A percentile compares a stretch with the other conserved stretches of the same genome.
These are phyloP conservation scores for Asclepias syriaca DNA, from an alignment of 257 asterid species.

Conservation along the genomic window DNA sequence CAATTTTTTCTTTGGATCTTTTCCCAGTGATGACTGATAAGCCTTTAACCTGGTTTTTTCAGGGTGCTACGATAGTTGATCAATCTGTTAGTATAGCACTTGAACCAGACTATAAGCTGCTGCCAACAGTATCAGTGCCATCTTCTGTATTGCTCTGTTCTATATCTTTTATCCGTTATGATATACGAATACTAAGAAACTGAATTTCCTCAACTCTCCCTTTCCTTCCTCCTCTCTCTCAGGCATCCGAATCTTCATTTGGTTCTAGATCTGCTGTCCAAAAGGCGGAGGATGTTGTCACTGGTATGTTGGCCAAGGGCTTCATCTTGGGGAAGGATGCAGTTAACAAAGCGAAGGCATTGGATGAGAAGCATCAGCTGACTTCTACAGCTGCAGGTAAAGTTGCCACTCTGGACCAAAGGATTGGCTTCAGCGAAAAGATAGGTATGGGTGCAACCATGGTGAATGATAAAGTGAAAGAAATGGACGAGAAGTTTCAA, in stretches of 20 bases:
- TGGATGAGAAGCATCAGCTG: constrained; percentile 51
- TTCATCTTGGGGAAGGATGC: constrained; percentile 41
- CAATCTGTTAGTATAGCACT: constrained; percentile 20
- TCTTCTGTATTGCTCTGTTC: constrained; percentile 11
- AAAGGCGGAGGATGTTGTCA: constrained; percentile 46
- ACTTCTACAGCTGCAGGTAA: constrained; percentile 38
- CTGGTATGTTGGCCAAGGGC: constrained; percentile 42
- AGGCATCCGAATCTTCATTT: neutral
- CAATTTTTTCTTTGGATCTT: neutral
- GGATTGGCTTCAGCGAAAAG: constrained; percentile 39
- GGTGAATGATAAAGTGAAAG: constrained; percentile 38
- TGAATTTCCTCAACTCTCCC: neutral
- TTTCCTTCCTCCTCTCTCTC: neutral
- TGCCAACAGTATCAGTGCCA: constrained; percentile 14
- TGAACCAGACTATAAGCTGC: constrained; percentile 24
- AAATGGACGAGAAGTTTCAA: constrained; percentile 40
- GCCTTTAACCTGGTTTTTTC: constrained; percentile 1
- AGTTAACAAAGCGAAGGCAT: constrained; percentile 33
- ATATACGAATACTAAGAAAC: neutral
- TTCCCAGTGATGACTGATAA: neutral
- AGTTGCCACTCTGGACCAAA: constrained; percentile 40
- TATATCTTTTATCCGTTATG: neutral
- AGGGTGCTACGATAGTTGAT: constrained; percentile 31
- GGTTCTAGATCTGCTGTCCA: constrained; percentile 32
- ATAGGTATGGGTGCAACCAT: constrained; percentile 29